Base-by-base conservation (phyloP, 2,329 filamentous ascomycete species). In the Pseudogymnoascus sp. region DNA sequence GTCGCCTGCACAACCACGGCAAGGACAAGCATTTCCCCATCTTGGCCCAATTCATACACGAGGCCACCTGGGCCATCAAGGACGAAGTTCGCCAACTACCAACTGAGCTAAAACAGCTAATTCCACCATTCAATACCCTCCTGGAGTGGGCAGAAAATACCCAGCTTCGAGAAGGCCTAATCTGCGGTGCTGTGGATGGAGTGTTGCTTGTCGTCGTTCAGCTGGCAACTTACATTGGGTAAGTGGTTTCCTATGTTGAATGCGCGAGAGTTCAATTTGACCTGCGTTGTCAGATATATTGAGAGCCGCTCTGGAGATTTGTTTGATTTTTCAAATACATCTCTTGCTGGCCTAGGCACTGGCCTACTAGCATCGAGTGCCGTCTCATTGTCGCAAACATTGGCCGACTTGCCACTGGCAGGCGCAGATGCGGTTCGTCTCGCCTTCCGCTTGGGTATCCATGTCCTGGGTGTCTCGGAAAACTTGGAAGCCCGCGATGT, bases 271-370 rank as follows among this genome's bases (percentile, higher is more conserved):
- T 16, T 41, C 12, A 28, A 8, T 60, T 26, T 62, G n/a, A 59
- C 16, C 16, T 12, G 3, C 10, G 16, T 19, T 33, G n/a, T 31
- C 22, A 56, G 50, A 33, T 56, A 56, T 33, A 11, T 22, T 2
- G 50, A 56, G 28, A 56, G 50, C 8, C 50, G 50, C 26, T 33
- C 50, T 56, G 50, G 50, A 56, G 28, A 70, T 28, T 31, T 56
- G n/a, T 8, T 19, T 33, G 50, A 56, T 7, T 56, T 33, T 56
- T 33, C 50, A 33, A 56, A 10, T 33, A 33, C 50, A 22, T 56
- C 28, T 22, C 50, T 56, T 56, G 50, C 50, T 56, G 50, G 50
- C 14, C n/a, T 56, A 26, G 50, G 50, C 10, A 56, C n/a, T 56
- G 50, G 50, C n/a, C n/a, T 56, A 56, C 16, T 56, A 22, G 5